These are phyloP conservation scores for Torulaspora maleeae DNA, from an alignment of 805 yeast genomes.

Conservation along the genomic window DNA sequence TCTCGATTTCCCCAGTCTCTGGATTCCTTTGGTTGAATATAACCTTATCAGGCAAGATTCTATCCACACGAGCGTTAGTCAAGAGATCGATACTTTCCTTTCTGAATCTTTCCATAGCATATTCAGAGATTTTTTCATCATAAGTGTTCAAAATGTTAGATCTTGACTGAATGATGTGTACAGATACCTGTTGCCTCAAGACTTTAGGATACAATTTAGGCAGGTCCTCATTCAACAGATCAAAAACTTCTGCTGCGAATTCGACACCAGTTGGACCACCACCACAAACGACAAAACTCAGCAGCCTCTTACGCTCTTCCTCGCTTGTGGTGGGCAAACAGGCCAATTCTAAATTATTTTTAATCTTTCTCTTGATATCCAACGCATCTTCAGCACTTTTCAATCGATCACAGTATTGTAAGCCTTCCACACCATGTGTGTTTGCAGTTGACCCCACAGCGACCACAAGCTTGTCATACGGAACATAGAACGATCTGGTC, in stretches of 20 bases:
- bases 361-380: conserved; percentile 50
- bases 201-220: conserved; percentile 53
- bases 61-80: conserved; percentile 59
- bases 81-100: conserved; percentile 59
- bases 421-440: conserved; percentile 68
- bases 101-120: conserved; percentile 59
- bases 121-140: conserved; percentile 58
- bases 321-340: conserved; percentile 61
- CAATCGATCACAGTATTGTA: conserved; percentile 54
- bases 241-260: conserved; percentile 67
- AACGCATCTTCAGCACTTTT: conserved; percentile 66
- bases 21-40: conserved; percentile 48
- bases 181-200: conserved; percentile 57
- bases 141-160: conserved; percentile 64
- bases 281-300: conserved; percentile 65
- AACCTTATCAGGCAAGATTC: conserved; percentile 53
- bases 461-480: conserved; percentile 65
- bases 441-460: conserved; percentile 67
- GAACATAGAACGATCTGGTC: conserved; percentile 49
- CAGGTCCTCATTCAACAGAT: conserved; percentile 61
- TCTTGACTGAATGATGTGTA: conserved; percentile 66
- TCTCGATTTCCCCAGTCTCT: conserved; percentile 38
- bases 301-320: conserved; percentile 55
- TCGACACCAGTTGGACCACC: conserved; percentile 78
- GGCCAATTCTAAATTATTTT: conserved; percentile 54